Evolutionary conservation across 176 grass and related monocot species (phyloP), one percentile per base, ranked within the genome.

Genomic region (Aegilops sharonensis): DNA sequence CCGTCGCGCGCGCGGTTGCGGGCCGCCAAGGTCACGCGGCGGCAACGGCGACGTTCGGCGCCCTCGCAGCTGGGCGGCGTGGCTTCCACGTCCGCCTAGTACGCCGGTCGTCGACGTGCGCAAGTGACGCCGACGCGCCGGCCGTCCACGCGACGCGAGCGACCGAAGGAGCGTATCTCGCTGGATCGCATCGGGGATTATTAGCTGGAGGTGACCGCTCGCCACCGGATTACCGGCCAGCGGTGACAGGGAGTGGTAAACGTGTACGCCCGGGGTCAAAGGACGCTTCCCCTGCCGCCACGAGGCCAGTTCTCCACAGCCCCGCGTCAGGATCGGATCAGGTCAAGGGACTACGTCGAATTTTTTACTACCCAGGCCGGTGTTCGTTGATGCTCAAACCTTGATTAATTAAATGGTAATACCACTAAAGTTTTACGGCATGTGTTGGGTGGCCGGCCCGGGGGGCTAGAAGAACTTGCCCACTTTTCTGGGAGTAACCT

Each of bases 231-330:
- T 54, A 54, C 50, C 15, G 50, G 50, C 50, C 66, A 70, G 72
- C 72, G 31, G 7, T 9, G 15, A 14, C 56, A 17, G 13, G 18
- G 36, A 65, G 75, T 35, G 54, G 54, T 21, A 15, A 78, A 9
- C 43, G 73, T 30, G 54, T 21, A 5, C 30, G 73, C 12, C 43
- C 74, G 3, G 75, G 35, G 80, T 88, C 72, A 88, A 83, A 81
- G 23, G 42, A 9, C 1, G 25, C 29, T 2, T 11, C 27, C 20
- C 62, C 70, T 0, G 62, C 72, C 1, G 63, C 72, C 80, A 62
- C 72, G 4, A 23, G 80, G 72, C 48, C 29, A 4, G 31, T 5
- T 4, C 36, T 39, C 15, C 3, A 30, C 6, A 21, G 69, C 69
- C 57, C 8, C 42, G 34, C 18, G 24, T 5, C 65, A 13, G 35